Conservation (phyloP, 495 filamentous ascomycete genomes). For the Haplographium delicatum region DNA sequence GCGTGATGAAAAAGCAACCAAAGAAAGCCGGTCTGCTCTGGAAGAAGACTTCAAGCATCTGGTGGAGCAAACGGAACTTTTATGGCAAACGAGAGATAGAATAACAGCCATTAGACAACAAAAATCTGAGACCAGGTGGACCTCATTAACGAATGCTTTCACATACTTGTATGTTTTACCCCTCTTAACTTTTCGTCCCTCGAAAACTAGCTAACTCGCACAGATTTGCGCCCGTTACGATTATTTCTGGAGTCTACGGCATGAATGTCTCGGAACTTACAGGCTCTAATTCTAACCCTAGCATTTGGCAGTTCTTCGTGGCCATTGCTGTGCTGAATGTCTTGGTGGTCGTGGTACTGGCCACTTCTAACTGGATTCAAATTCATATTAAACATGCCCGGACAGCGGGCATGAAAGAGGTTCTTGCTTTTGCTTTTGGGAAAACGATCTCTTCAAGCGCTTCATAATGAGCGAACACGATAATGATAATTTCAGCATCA, state of each 20-base stretch:
- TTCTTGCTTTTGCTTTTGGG: conserved; percentile 21
- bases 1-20: not conserved
- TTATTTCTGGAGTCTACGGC: conserved; percentile 25
- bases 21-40: conserved; percentile 7
- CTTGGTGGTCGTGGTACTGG: conserved; percentile 13
- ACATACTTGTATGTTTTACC: conserved; percentile 22
- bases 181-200: not conserved
- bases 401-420: conserved; percentile 15
- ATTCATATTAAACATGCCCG: conserved; percentile 14
- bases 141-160: conserved; percentile 25
- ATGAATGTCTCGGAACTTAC: conserved; percentile 28
- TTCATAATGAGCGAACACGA: no score
- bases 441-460: no score
- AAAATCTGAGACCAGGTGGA: conserved; percentile 20
- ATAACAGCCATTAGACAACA: conserved; percentile 15
- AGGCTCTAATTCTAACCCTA: conserved; percentile 15
- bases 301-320: conserved; percentile 29
- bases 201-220: not conserved
- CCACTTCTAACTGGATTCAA: conserved; percentile 18
- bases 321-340: conserved; percentile 20
- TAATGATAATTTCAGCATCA: no score
- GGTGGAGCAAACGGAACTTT: conserved; percentile 24
- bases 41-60: conserved; percentile 28
- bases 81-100: conserved; percentile 23
- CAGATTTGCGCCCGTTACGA: conserved; percentile 26